These are phyloP conservation scores for Suillus subaureus DNA, from an alignment of 768 basidiomycete genomes.

Conservation along the genomic window DNA sequence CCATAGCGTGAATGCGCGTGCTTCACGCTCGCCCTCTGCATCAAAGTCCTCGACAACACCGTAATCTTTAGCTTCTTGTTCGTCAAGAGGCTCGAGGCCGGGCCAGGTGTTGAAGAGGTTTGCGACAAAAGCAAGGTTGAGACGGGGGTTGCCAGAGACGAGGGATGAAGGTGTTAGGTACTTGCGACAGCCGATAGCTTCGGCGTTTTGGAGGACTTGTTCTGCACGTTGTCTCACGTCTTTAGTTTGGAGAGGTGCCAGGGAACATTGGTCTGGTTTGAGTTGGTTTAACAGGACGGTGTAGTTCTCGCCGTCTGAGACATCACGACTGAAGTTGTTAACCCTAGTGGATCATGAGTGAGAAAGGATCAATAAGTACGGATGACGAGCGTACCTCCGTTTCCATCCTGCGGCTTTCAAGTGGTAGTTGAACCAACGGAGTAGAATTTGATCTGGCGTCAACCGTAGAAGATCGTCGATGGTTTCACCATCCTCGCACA, in stretches of 20 bases:
- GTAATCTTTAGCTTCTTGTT: slow-evolving; percentile 90
- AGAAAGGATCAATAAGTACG: slow-evolving; percentile 1
- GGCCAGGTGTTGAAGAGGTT: slow-evolving; percentile 99
- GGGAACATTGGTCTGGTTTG: slow-evolving; percentile 90
- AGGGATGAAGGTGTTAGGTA: slow-evolving; percentile 93
- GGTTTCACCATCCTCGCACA: slow-evolving; percentile 97
- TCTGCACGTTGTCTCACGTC: slow-evolving; percentile 88
- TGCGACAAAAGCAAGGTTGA: slow-evolving; percentile 98
- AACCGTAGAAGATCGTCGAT: slow-evolving; percentile 92
- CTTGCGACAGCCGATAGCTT: slow-evolving; percentile 90
- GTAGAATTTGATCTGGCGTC: slow-evolving; percentile 94
- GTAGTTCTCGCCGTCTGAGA: slow-evolving; percentile 97
- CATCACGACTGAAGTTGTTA: slow-evolving; percentile 96
- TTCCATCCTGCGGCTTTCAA: slow-evolving; percentile 94
- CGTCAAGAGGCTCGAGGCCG: slow-evolving; percentile 91
- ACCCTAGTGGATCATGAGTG: slow-evolving; percentile 55
- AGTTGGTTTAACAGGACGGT: slow-evolving; percentile 95
- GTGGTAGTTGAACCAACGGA: slow-evolving; percentile 99
- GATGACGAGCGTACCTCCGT: slow-evolving; percentile 54
- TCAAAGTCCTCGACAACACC: slow-evolving; percentile 95
- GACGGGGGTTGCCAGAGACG: slow-evolving; percentile 91
- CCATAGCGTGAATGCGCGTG: slow-evolving; percentile 97
- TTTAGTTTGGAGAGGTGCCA: slow-evolving; percentile 83
- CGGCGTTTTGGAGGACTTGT: slow-evolving; percentile 93
- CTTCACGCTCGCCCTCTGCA: slow-evolving; percentile 97